Evolutionary conservation across 2,329 filamentous ascomycete genomes (phyloP).

Genomic region (Nectriaceae sp.): DNA sequence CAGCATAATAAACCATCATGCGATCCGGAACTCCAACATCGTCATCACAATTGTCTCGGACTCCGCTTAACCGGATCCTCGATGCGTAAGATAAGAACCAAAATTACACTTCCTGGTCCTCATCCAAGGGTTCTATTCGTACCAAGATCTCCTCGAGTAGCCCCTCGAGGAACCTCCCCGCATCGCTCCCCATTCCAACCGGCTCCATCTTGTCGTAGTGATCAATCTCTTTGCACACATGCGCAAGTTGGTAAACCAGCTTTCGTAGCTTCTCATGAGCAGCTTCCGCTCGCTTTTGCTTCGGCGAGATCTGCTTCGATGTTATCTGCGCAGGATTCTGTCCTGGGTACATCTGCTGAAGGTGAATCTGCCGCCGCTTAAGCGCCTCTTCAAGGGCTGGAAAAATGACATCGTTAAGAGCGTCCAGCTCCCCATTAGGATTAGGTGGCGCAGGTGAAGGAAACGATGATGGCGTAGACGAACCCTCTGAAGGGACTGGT

Average conservation of each 20-base stretch:
- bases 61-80: constrained; percentile 8
- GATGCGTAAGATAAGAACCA: no score
- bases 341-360: constrained; percentile 52
- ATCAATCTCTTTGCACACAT: constrained; percentile 88
- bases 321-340: constrained; percentile 47
- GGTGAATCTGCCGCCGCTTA: constrained; percentile 69
- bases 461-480: constrained; percentile 49
- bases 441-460: constrained; percentile 59
- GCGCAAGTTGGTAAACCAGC: constrained; percentile 79
- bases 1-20: constrained; percentile 9
- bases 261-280: constrained; percentile 82
- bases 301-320: constrained; percentile 55
- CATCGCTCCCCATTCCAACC: constrained; percentile 91
- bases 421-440: constrained; percentile 73
- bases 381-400: constrained; percentile 91
- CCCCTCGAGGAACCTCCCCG: constrained; percentile 86
- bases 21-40: constrained; percentile 11
- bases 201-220: constrained; percentile 82
- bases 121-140: constrained; percentile 83
- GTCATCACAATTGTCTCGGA: constrained; percentile 3
- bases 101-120: constrained; percentile 56
- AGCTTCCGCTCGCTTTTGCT: constrained; percentile 67
- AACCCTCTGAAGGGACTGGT: constrained; percentile 32
- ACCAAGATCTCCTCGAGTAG: constrained; percentile 93
- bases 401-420: constrained; percentile 87